Evolutionary conservation across 176 grass and related monocot genomes (phyloP), one percentile per base, ranked within the genome.

Genomic region (Zoysia pacifica): DNA sequence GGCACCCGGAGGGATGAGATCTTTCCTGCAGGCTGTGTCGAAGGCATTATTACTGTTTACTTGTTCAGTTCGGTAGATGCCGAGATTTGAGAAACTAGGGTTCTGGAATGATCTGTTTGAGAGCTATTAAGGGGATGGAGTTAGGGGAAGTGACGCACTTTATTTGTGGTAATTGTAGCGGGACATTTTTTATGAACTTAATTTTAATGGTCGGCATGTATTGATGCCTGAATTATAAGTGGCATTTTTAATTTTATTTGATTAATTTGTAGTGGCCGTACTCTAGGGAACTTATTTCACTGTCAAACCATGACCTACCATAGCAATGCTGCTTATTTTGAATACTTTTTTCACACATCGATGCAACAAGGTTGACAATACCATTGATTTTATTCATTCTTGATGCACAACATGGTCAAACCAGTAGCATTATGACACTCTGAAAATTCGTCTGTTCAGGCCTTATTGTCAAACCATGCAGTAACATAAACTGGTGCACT

Each of bases 1-100:
- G 39, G 53, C 71, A 59, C 75, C 73, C 69, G 68, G 88, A 49
- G 88, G 75, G 72, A 81, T 28, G 86, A 91, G 87, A 79, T 99
- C 96, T 38, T 99, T 96, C 79, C 93, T 99, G 72, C 97, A 99
- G 86, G 97, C 97, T 35, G 91, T 93, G 46, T 46, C 87, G 41
- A 78, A 77, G 76, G 45, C 14, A 18, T 4, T 48, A 58, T 16
- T 68, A 7, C 59, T 61, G 62, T 68, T 88, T 60, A 42, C 46
- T 43, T 14, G 35, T 66, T 56, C 51, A 28, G 81, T 81, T 72
- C 61, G 61, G n/a, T 37, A 7, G 36, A 8, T 42, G 11, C 5
- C 9, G 56, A 56, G 65, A 76, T 76, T 63, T 77, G 56, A 77
- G 65, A 59, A 48, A 41, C 2, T 18, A 12, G 18, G 28, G 15